A percentile compares a stretch with the other conserved stretches of the same genome.
Conservation (phyloP, 2,329 filamentous ascomycete species). For the Colletotrichum sp. region DNA sequence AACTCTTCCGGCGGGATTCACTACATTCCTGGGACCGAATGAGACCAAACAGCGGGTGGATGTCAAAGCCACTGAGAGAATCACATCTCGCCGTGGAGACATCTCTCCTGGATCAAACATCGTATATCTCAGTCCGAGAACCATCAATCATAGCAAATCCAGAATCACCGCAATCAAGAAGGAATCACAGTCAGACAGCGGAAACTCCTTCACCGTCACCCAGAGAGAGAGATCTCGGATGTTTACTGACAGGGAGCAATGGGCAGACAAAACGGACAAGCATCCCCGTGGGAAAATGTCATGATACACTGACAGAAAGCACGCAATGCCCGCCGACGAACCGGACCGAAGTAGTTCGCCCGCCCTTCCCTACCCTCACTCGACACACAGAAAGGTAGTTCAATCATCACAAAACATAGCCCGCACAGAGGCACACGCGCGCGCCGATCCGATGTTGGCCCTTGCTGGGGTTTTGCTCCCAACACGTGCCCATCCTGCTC, state of each 20-base stretch:
- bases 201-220: too few species aligned
- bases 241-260: not conserved
- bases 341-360: not conserved
- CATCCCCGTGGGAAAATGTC: not conserved
- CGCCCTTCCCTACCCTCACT: not conserved
- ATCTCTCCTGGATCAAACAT: not conserved
- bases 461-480: not conserved
- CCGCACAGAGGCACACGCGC: not conserved
- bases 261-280: not conserved
- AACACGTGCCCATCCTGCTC: not conserved
- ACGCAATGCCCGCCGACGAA: not conserved
- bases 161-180: not conserved
- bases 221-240: not conserved
- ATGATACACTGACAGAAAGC: not conserved
- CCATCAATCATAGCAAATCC: not conserved
- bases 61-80: not conserved
- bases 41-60: not conserved
- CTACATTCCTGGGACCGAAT: not conserved
- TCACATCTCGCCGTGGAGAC: not conserved
- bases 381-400: not conserved
- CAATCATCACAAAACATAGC: not conserved
- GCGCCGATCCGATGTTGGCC: not conserved
- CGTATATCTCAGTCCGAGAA: not conserved
- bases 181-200: not conserved
- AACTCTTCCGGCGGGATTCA: accelerated